Base-by-base conservation (phyloP, 768 basidiomycete genomes). In the Psilocybe tampanensis region DNA sequence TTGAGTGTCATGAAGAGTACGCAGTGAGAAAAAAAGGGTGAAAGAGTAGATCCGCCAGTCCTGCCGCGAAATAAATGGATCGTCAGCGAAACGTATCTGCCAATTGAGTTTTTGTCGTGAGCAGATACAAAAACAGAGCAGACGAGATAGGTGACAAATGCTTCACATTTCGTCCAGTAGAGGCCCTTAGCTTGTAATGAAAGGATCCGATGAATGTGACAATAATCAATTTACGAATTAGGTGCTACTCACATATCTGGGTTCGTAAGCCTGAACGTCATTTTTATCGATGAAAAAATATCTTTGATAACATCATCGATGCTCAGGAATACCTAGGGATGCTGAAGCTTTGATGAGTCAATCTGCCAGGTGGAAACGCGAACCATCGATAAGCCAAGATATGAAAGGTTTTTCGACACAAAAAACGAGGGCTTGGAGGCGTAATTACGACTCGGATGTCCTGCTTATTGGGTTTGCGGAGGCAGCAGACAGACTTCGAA, bases 391-490 rank as follows among this genome's bases (percentile, higher is more conserved):
- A 29, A 4, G 29, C 4, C 4, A 29, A 29, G 36, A 15, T 39
- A n/a, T 39, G n/a, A 48, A 32, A 48, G 47, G 47, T 15, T 48
- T n/a, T 32, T 11, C 47, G 26, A 32, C 47, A 48, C 22, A 47
- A 48, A 47, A 33, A 32, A 32, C 26, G 29, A 26, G 44, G 7
- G 15, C 17, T 45, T n/a, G 15, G 21, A 23, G 13, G 17, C 17
- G 9, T 21, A 5, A 15, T 24, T 44, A 45, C 17, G 23, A n/a
- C n/a, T n/a, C n/a, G n/a, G n/a, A 36, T 41, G 19, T 45, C 29
- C 26, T 29, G 43, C 49, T 48, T 23, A 56, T 43, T 44, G 55
- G 55, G 49, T 56, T 51, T 56, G 55, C 51, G 55, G 48, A 50
- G 17, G 43, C 42, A 47, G 22, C 44, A 12, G 47, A 48, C 47